Evolutionary conservation across 2,329 filamentous ascomycete genomes (phyloP), one percentile per base, ranked within the genome.

Genomic region (Scytalidium sp.): DNA sequence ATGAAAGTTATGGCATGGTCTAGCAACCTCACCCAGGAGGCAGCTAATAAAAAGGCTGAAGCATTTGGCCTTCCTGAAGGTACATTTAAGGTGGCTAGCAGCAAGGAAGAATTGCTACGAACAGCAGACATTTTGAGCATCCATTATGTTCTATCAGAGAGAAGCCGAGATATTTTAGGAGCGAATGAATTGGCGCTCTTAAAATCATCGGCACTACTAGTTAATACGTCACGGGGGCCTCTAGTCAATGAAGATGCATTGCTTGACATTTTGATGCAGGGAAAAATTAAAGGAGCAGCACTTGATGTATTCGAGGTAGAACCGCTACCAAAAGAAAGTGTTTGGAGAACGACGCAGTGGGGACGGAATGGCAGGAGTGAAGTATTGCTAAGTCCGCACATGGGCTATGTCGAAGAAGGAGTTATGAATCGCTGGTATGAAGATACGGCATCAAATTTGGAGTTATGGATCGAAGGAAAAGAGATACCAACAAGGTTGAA

Each of bases 1-100:
- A 93, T 95, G 88, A 76, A 74, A 15, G 71, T 94, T 3, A 63
- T 90, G 1, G 85, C 86, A 6, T 96, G 90, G 90, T 93, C 88
- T 61, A 70, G 78, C 40, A 91, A 87, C 58, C 66, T 96, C 53
- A 91, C 87, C 7, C 88, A 94, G 66, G 83, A 85, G 45, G 79
- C 74, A 40, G 90, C 90, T 1, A 88, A 95, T 60, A 78, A 80
- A 58, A 77, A 80, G 56, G 89, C 88, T 0, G 66, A 64, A 41
- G 75, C 74, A 2, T 73, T 75, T 2, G 88, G 88, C 0, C 58
- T 95, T n/a, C 75, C 80, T 0, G 74, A 75, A 47, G 85, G 83
- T 64, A 84, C 79, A 0, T 91, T 94, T 67, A 74, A 72, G 57
- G 86, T 77, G 0, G 85, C 89, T 2, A 74, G 90, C 2, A 74